Percentiles rank a stretch among this genome's conserved stretches.
phyloP scores from a whole-genome alignment of 371 early-diverging fungal genomes.

The Blakeslea trispora region DNA sequence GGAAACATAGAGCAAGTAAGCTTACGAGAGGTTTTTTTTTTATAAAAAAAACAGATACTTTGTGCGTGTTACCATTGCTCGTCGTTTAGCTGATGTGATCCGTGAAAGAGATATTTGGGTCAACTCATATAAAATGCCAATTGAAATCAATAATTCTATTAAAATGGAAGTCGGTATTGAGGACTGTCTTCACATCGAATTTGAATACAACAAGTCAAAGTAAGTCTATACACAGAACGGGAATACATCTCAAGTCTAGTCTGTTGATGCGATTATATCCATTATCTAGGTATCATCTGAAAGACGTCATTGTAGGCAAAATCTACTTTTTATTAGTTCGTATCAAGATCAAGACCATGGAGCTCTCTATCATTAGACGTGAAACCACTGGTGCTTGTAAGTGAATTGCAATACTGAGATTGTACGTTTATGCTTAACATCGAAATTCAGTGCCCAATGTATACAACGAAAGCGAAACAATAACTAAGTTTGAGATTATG shows the following conservation, averaged over 20 bases:
- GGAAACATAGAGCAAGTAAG: background rate
- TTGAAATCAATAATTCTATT: conserved; percentile 86
- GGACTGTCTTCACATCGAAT: conserved; percentile 93
- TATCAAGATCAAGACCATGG: conserved; percentile 99
- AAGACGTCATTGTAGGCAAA: conserved; percentile 98
- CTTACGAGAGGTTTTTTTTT: background rate
- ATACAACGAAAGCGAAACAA: conserved; percentile 97
- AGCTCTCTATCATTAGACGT: conserved; percentile 95
- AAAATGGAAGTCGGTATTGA: conserved; percentile 98
- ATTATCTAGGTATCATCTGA: conserved; percentile 76
- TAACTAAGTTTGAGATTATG: conserved; percentile 99
- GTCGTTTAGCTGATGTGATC: conserved; percentile 76
- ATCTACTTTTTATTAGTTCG: conserved; percentile 98
- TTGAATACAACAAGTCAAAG: conserved; percentile 94
- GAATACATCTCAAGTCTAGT: too few relatives aligned
- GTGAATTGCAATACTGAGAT: conserved; percentile 1
- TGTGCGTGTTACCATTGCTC: conserved; percentile 82
- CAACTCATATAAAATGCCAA: conserved; percentile 84
- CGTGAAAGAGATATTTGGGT: conserved; percentile 87
- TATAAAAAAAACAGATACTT: conserved; percentile 63
- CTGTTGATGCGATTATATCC: background rate
- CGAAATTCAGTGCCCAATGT: conserved; percentile 79
- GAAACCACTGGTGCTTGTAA: conserved; percentile 90
- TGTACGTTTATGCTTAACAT: background rate
- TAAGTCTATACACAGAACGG: conserved; percentile 33